These are phyloP conservation scores for Apiotrichum laibachii DNA, from an alignment of 1,284 basidiomycete species.

Conservation along the genomic window DNA sequence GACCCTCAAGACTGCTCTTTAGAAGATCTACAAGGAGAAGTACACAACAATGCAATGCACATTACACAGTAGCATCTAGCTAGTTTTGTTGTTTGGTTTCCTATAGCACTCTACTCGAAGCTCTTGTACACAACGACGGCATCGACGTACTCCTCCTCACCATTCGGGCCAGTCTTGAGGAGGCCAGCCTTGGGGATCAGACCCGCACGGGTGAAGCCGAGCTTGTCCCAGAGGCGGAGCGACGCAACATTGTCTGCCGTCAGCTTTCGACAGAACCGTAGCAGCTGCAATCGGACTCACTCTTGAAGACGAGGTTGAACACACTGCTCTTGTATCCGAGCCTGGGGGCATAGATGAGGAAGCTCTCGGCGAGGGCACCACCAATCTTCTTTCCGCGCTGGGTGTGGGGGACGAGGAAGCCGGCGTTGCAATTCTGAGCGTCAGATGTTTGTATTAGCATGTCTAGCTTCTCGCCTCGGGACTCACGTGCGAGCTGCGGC, in stretches of 20 bases:
- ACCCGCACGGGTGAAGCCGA: constrained; percentile 79
- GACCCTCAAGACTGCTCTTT: constrained; percentile 34
- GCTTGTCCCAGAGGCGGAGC: constrained; percentile 75
- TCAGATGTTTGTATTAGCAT: neutral
- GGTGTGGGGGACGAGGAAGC: constrained; percentile 74
- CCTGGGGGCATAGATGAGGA: constrained; percentile 71
- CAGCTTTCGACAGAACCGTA: neutral
- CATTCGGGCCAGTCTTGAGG: constrained; percentile 61
- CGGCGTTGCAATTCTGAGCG: constrained; percentile 56
- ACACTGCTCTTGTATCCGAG: constrained; percentile 77
- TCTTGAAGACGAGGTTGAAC: constrained; percentile 90
- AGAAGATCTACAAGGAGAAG: too few species aligned
- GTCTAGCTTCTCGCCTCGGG: neutral
- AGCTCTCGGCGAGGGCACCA: constrained; percentile 70
- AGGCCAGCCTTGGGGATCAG: constrained; percentile 80
- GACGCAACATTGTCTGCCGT: constrained; percentile 54
- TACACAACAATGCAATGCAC: neutral
- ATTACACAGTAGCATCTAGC: neutral
- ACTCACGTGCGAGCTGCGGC: constrained; percentile 85
- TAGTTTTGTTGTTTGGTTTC: neutral
- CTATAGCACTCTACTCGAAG: constrained; percentile 53
- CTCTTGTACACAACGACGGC: constrained; percentile 82
- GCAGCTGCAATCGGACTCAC: constrained; percentile 56
- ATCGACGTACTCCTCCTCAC: constrained; percentile 81
- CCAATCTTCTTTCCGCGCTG: constrained; percentile 72